These are phyloP conservation scores for Neofusicoccum kwambonambiense DNA, from an alignment of 2,329 filamentous ascomycete species.

Conservation along the genomic window DNA sequence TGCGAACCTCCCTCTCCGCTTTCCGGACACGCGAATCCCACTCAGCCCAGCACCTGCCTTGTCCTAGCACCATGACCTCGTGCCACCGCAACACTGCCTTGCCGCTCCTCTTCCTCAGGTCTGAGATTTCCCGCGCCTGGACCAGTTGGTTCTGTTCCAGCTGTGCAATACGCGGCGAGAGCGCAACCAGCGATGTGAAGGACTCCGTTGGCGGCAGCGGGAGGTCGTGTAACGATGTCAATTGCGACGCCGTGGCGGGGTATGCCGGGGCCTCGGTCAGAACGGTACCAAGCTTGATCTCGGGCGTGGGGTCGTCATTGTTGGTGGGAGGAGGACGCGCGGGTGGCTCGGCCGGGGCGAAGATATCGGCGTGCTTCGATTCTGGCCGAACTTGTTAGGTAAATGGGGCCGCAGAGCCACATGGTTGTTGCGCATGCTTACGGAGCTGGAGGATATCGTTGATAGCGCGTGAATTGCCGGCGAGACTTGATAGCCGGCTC, in stretches of 20 bases:
- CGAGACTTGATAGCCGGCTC: slow-evolving; percentile 38
- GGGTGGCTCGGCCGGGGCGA: slow-evolving; percentile 20
- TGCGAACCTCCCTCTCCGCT: slow-evolving; percentile 64
- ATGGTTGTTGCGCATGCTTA: slow-evolving; percentile 18
- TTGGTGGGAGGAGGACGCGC: slow-evolving; percentile 10
- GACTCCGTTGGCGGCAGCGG: slow-evolving; percentile 42
- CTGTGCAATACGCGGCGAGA: slow-evolving; percentile 62
- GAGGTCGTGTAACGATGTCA: slow-evolving; percentile 46
- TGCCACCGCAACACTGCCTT: slow-evolving; percentile 61
- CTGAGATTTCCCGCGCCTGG: slow-evolving; percentile 62
- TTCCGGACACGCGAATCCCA: slow-evolving; percentile 67
- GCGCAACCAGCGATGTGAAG: slow-evolving; percentile 55
- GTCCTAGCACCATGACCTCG: slow-evolving; percentile 66
- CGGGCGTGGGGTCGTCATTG: slow-evolving; percentile 8
- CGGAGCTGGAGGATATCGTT: slow-evolving; percentile 41
- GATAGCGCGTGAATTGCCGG: slow-evolving; percentile 39
- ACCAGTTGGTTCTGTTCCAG: slow-evolving; percentile 60
- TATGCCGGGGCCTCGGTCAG: slow-evolving; percentile 46
- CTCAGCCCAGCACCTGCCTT: slow-evolving; percentile 67
- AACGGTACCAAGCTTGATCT: slow-evolving; percentile 36
- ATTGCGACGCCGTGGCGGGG: slow-evolving; percentile 42
- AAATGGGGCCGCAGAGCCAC: neutral
- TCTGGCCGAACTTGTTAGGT: slow-evolving; percentile 26
- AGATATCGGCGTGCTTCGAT: slow-evolving; percentile 42
- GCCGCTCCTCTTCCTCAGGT: slow-evolving; percentile 64